A percentile compares a stretch with the other conserved stretches of the same genome.
phyloP scores from a whole-genome alignment of 192 early-diverging fungal species.

The Pilobolus umbonatus region DNA sequence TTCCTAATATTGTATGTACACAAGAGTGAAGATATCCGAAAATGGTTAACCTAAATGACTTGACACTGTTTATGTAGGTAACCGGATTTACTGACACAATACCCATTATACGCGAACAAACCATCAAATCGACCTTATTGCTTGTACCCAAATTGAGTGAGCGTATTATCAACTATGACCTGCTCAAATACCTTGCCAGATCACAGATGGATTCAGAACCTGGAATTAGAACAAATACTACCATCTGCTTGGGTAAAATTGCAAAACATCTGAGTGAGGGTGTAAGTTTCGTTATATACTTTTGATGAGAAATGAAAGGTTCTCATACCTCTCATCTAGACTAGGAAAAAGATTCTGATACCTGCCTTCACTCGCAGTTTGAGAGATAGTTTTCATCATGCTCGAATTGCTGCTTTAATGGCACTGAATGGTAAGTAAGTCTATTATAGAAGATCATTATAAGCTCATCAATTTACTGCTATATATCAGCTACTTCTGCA shows the following conservation, averaged over 20 bases:
- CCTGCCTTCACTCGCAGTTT: conserved; percentile 80
- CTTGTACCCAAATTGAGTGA: conserved; percentile 73
- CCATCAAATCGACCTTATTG: conserved; percentile 77
- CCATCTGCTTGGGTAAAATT: conserved; percentile 93
- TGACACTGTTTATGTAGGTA: too few species aligned
- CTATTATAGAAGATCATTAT: too few species aligned
- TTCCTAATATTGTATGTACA: conserved; percentile 69
- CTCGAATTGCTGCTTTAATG: conserved; percentile 80
- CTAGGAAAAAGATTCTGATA: conserved; percentile 72
- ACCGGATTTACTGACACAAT: conserved; percentile 86
- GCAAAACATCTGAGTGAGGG: conserved; percentile 69
- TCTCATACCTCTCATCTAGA: conserved; percentile 34
- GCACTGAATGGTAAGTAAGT: conserved; percentile 50
- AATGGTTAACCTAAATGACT: neutral
- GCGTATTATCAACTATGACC: conserved; percentile 74
- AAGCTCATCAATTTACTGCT: too few species aligned
- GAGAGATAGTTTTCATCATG: conserved; percentile 84
- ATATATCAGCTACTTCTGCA: conserved; percentile 59
- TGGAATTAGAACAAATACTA: conserved; percentile 94
- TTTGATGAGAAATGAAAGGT: neutral
- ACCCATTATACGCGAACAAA: conserved; percentile 87
- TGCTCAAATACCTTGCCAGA: conserved; percentile 84
- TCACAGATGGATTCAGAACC: conserved; percentile 88
- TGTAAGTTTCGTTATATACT: conserved; percentile 37
- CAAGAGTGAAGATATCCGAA: neutral